These are phyloP conservation scores for Rhamnella rubrinervis DNA, from an alignment of 331 rosid genomes.

Conservation along the genomic window DNA sequence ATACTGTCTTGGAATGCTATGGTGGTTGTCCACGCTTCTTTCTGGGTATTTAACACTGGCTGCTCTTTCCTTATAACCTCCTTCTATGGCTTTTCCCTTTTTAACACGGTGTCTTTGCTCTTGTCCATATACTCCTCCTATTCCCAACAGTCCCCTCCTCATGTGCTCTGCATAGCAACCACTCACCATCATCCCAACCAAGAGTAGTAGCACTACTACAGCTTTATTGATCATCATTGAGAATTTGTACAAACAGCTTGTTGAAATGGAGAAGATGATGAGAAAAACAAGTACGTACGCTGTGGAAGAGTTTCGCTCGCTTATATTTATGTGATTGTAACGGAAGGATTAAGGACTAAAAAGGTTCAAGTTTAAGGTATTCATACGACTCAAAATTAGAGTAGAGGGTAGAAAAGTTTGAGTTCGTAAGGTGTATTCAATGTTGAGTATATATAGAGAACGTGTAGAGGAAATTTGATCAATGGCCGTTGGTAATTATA, in stretches of 20 bases:
- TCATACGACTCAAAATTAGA: not conserved
- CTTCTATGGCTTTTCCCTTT: slow-evolving; percentile 30
- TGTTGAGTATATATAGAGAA: slow-evolving; percentile 14
- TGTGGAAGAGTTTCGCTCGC: too few species aligned
- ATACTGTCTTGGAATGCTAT: slow-evolving; percentile 39
- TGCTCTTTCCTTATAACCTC: slow-evolving; percentile 22
- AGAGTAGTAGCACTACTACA: slow-evolving; percentile 19
- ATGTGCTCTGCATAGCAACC: slow-evolving; percentile 32
- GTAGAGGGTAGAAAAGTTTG: not conserved
- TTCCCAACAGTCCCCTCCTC: slow-evolving; percentile 35
- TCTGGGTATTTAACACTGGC: slow-evolving; percentile 23
- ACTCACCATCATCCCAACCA: slow-evolving; percentile 30
- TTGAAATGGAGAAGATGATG: not conserved
- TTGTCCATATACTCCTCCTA: slow-evolving; percentile 45
- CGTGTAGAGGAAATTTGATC: not conserved
- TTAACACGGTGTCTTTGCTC: slow-evolving; percentile 36
- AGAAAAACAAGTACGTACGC: not conserved
- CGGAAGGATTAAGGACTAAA: too few species aligned
- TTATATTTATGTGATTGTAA: too few species aligned
- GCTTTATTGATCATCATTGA: slow-evolving; percentile 37
- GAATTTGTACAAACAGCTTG: not conserved
- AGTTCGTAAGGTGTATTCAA: not conserved
- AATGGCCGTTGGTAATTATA: slow-evolving; percentile 4
- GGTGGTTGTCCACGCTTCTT: slow-evolving; percentile 36
- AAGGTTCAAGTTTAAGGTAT: not conserved